Conservation (phyloP, 2,329 filamentous ascomycete genomes). For the Coniochaeta sp. region DNA sequence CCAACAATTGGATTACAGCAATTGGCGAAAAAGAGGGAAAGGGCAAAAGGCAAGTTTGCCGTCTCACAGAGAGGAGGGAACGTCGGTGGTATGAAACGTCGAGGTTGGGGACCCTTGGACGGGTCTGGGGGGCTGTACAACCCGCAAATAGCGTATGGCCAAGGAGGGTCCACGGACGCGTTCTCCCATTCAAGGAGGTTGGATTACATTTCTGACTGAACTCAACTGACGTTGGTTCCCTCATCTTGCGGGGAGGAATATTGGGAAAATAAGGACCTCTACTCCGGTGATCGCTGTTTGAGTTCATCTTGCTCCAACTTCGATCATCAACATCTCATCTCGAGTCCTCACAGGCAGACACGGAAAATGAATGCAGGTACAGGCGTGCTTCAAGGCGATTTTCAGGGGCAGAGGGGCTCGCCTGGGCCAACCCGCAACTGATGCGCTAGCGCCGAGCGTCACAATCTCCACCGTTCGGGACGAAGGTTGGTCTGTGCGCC, state of each 20-base stretch:
- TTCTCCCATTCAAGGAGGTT: no score
- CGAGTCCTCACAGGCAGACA: background rate
- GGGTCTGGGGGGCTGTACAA: background rate
- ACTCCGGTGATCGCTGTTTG: background rate
- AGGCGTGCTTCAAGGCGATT: background rate
- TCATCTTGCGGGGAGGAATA: no score
- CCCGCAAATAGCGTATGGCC: background rate
- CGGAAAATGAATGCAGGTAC: background rate
- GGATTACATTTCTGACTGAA: background rate
- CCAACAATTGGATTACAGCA: background rate
- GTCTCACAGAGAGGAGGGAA: no score
- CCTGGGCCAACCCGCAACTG: no score
- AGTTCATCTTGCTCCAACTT: background rate
- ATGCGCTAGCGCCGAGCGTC: background rate
- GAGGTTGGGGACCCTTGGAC: background rate
- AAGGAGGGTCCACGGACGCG: no score
- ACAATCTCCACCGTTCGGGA: background rate
- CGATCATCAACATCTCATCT: background rate
- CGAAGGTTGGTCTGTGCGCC: background rate
- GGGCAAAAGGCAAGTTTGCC: background rate
- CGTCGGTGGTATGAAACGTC: background rate
- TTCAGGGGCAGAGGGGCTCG: slow-evolving; percentile 1
- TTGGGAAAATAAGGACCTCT: no score
- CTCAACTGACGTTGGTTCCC: background rate
- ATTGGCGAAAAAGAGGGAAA: background rate